Evolutionary conservation across 768 basidiomycete species (phyloP), one percentile per base, ranked within the genome.

Genomic region (Vararia minispora): DNA sequence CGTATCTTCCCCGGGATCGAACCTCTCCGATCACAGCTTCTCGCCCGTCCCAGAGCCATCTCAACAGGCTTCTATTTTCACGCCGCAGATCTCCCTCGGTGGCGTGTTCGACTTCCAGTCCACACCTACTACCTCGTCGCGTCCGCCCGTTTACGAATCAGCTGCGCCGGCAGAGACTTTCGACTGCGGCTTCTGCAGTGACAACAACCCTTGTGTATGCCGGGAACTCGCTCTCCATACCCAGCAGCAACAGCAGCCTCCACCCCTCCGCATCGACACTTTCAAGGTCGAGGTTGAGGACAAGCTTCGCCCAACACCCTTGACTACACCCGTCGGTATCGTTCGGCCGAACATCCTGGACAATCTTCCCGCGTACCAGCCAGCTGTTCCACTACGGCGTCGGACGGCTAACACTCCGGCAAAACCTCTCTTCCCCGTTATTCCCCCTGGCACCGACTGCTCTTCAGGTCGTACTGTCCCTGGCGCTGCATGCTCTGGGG

Each of bases 311-410:
- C 28, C 45, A 16, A 25, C 30, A 16, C 28, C 47, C 9, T 46
- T 46, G 30, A 26, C n/a, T 49, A 11, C 41, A 44, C 22, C 24
- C 28, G 26, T 29, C 46, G 12, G 33, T 51, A 20, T 27, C 51
- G n/a, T n/a, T n/a, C n/a, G n/a, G n/a, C 59, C n/a, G 45, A 56
- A n/a, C 35, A 79, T 83, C 39, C 66, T 86, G 28, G 82, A 86
- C 41, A 76, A 82, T 47, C 68, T 85, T 1, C 82, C 86, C 26
- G 69, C 76, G 8, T 89, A 82, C 55, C 81, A 89, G 49, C 76
- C 86, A 0, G 72, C 89, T 2, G 76, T 92, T 20, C 86, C 87
- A 23, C 72, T 92, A 26, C 80, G 79, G 37, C 76, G 79, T 28
- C 69, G 72, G 22, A 50, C 61, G 2, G 49, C 55, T 28, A 52